Conservation (phyloP, 495 filamentous ascomycete species). For the Lasiosphaeria hispida region DNA sequence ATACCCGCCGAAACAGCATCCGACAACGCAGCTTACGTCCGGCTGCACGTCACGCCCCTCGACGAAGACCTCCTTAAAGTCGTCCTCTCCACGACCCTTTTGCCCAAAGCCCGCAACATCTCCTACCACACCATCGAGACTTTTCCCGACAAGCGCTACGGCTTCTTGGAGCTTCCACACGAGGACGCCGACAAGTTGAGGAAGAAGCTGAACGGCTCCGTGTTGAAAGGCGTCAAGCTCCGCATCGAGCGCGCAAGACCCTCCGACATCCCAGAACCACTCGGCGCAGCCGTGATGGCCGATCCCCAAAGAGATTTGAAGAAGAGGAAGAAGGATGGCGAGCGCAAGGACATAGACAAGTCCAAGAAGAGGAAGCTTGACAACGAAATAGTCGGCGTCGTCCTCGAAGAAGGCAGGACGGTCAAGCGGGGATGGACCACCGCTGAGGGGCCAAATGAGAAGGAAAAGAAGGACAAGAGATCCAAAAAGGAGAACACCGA, state of each 20-base stretch:
- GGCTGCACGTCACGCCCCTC: conserved; percentile 86
- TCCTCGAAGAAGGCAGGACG: conserved; percentile 68
- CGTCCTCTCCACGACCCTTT: conserved; percentile 66
- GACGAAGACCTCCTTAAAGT: conserved; percentile 65
- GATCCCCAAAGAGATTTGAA: conserved; percentile 17
- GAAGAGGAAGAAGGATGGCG: conserved; percentile 35
- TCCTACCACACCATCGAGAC: conserved; percentile 81
- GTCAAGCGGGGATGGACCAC: conserved; percentile 92
- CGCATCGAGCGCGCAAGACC: conserved; percentile 75
- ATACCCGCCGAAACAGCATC: not conserved
- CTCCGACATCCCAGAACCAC: conserved; percentile 33
- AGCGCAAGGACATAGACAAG: conserved; percentile 37
- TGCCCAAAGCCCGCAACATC: conserved; percentile 65
- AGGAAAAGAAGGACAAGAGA: conserved; percentile 49
- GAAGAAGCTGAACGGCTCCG: conserved; percentile 88
- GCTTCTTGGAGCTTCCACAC: conserved; percentile 76
- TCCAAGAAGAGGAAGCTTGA: conserved; percentile 65
- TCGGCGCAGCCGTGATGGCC: conserved; percentile 34
- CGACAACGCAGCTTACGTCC: conserved; percentile 26
- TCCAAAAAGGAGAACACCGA: conserved; percentile 42
- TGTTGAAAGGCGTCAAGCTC: conserved; percentile 82
- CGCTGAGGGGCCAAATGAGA: conserved; percentile 53
- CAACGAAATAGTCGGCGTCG: conserved; percentile 64
- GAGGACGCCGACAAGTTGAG: conserved; percentile 83
- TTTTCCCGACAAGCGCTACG: conserved; percentile 87